Base-by-base conservation (phyloP, 164 flowering plant genomes). In the Warburgia ugandensis region DNA sequence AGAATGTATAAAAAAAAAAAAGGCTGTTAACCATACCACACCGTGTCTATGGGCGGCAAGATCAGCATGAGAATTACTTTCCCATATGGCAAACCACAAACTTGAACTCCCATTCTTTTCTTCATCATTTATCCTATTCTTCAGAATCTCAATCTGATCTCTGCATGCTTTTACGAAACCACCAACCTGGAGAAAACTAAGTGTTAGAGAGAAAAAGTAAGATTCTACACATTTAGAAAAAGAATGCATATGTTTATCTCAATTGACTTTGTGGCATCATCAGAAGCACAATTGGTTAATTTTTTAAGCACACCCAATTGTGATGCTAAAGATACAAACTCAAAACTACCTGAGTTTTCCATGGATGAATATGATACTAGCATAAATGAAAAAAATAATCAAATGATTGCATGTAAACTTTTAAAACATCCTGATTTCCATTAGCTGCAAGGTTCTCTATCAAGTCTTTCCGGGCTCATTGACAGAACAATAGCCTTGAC, bases 21-120 rank as follows among this genome's bases (percentile, higher is more conserved):
- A n/a, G 13, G 13, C 6, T 23, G 16, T 45, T n/a, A 43, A 30
- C 13, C 89, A 50, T 83, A 94, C 99, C 99, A 83, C 92, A 22
- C 97, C 99, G 67, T 94, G 97, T 67, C 79, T 89, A 73, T 94
- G 97, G 23, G 99, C 99, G 45, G 80, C 67, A 41, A 82, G 69
- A 74, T 86, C 97, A 56, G 83, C 83, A 72, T 81, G 79, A 42
- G 75, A 58, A 30, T 39, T 60, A 63, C 74, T 85, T 50, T 52
- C 63, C 46, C 50, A 62, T 20, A 72, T 49, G 49, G 80, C 78
- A 50, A 86, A 80, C 97, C 97, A 89, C 19, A 81, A 73, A 50
- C 66, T 86, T 29, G 89, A 73, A 41, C 59, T 80, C 23, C 60
- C 72, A 55, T 23, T 56, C 33, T 35, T 48, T 29, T 81, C 82